These are phyloP conservation scores for Xylaria sp. DNA, from an alignment of 2,329 filamentous ascomycete genomes.

Conservation along the genomic window DNA sequence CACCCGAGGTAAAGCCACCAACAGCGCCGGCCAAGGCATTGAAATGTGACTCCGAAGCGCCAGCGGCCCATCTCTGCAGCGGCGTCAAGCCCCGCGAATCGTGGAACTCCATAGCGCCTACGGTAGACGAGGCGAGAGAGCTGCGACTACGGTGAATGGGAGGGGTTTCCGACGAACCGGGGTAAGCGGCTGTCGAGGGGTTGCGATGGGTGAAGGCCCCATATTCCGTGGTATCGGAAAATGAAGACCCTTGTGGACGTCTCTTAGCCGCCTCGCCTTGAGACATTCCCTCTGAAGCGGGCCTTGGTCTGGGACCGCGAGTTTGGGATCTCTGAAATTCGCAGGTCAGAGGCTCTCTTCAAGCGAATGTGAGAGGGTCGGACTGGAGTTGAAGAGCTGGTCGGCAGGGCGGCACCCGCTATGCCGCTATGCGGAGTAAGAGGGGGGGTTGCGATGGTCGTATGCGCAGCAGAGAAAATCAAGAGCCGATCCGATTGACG, in stretches of 20 bases:
- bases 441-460: slow-evolving; percentile 15
- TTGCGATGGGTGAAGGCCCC: slow-evolving; percentile 47
- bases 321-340: slow-evolving; percentile 40
- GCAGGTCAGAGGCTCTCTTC: slow-evolving; percentile 42
- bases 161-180: slow-evolving; percentile 42
- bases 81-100: slow-evolving; percentile 53
- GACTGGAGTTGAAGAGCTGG: slow-evolving; percentile 14
- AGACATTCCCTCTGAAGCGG: slow-evolving; percentile 58
- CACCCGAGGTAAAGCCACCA: slow-evolving; percentile 90
- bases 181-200: slow-evolving; percentile 46
- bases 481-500: neutral
- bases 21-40: slow-evolving; percentile 88
- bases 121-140: slow-evolving; percentile 37
- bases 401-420: slow-evolving; percentile 32
- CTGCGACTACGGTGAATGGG: slow-evolving; percentile 30
- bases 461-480: slow-evolving; percentile 19
- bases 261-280: slow-evolving; percentile 58
- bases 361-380: slow-evolving; percentile 32
- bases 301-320: slow-evolving; percentile 22
- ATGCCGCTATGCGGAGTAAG: slow-evolving; percentile 33
- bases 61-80: slow-evolving; percentile 66
- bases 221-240: slow-evolving; percentile 51
- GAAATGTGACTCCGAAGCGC: slow-evolving; percentile 72
- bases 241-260: slow-evolving; percentile 47
- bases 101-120: slow-evolving; percentile 47